phyloP scores from a whole-genome alignment of 2,329 filamentous ascomycete species.

The Talaromyces sp. region DNA sequence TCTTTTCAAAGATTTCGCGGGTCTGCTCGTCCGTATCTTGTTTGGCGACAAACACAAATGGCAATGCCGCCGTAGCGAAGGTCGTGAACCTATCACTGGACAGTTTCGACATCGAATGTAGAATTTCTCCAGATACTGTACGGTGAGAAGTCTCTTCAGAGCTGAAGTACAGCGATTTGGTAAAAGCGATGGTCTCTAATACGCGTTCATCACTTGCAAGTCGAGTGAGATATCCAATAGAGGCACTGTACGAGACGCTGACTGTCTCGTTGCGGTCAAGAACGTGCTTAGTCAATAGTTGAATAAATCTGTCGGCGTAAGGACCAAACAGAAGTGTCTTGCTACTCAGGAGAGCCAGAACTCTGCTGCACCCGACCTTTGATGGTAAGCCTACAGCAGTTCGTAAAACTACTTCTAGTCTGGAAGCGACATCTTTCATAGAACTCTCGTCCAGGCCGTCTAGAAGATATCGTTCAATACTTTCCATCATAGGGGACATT shows the following conservation, averaged over 20 bases:
- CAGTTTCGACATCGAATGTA: conserved; percentile 76
- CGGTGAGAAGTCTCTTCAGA: conserved; percentile 72
- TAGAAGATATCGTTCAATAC: conserved; percentile 74
- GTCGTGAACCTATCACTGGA: conserved; percentile 82
- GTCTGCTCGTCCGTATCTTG: conserved; percentile 81
- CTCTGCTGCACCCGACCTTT: conserved; percentile 83
- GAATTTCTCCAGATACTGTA: conserved; percentile 73
- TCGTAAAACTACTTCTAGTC: conserved; percentile 74
- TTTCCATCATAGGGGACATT: conserved; percentile 83
- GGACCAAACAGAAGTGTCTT: conserved; percentile 68
- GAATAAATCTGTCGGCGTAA: conserved; percentile 70
- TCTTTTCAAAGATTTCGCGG: conserved; percentile 70
- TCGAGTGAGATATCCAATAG: conserved; percentile 77
- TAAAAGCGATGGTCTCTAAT: conserved; percentile 50
- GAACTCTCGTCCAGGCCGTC: conserved; percentile 72
- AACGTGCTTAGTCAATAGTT: conserved; percentile 71
- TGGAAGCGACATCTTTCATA: conserved; percentile 69
- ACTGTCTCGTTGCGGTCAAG: conserved; percentile 93
- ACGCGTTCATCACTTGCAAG: conserved; percentile 56
- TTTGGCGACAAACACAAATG: conserved; percentile 81
- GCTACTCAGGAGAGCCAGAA: conserved; percentile 79
- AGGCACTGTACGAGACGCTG: conserved; percentile 78
- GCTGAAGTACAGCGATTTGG: conserved; percentile 69
- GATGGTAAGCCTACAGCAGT: conserved; percentile 84
- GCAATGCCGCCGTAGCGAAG: conserved; percentile 69